Evolutionary conservation across 2,329 filamentous ascomycete genomes (phyloP), one percentile per base, ranked within the genome.

Genomic region (Setomelanomma holmii): DNA sequence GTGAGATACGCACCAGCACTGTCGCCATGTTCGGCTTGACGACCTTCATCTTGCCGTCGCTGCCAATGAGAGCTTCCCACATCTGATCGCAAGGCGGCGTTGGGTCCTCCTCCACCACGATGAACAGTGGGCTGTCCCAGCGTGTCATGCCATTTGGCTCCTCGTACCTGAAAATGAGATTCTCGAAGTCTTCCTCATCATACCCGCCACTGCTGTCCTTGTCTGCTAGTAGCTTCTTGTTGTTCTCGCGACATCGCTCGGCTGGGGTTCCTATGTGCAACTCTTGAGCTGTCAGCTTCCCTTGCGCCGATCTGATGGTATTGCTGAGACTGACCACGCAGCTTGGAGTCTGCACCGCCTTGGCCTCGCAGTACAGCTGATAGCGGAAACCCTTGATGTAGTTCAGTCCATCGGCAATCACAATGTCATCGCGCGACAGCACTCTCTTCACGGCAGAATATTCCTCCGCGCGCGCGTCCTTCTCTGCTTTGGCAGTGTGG

Each of bases 311-410:
- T 36, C 11, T 2, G 8, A 17, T 16, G 14, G n/a, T 20, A 43
- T 36, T 20, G 22, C 17, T 17, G 11, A 12, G 17, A 72, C 80
- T 71, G 71, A 95, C 78, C 50, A 95, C 85, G 66, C 89, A 92
- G 74, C 84, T 89, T 3, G 89, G 85, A 3, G 90, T 95, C 57
- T 87, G 79, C 47, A 90, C 78, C 41, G 90, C 90, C 75, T 95
- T 95, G 33, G 90, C 86, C 76, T 95, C 90, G 77, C 90, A 93
- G 73, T 88, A 89, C 19, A 96, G 79, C 79, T 96, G 90, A 72
- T 96, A 96, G 42, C 91, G 83, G 84, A 90, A 95, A 33, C 90
- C 91, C 74, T 95, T 95, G 77, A 96, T 96, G 76, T 95, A 96
- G 75, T 95, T 95, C 54, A 90, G 78, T 1, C 87, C 86, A 71